Conservation (phyloP, 306 rosid genomes). For the Sesbania bispinosa region DNA sequence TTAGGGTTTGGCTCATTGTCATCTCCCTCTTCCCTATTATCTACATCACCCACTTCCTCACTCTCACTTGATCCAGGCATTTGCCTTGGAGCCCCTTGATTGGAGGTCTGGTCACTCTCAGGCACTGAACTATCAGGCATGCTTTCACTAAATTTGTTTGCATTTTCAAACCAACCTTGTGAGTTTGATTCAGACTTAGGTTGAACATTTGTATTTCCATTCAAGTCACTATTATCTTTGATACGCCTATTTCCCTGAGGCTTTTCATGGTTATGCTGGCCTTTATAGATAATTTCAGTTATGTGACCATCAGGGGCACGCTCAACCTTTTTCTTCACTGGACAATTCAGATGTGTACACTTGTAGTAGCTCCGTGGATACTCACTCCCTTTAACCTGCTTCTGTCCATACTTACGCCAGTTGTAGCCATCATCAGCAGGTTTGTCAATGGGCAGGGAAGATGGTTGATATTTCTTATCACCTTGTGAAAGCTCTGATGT, state of each 20-base stretch:
- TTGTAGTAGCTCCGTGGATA: conserved; percentile 95
- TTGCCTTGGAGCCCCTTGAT: conserved; percentile 41
- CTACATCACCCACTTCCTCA: conserved; percentile 59
- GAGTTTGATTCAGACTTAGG: conserved; percentile 53
- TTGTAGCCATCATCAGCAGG: conserved; percentile 90
- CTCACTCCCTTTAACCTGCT: conserved; percentile 96
- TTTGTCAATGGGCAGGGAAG: conserved; percentile 50
- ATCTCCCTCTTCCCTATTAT: conserved; percentile 56
- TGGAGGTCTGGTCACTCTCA: conserved; percentile 42
- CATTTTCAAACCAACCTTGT: conserved; percentile 52
- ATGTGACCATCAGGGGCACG: conserved; percentile 84
- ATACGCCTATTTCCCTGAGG: conserved; percentile 70
- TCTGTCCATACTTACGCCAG: conserved; percentile 99
- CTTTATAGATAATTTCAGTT: conserved; percentile 92
- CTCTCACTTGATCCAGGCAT: conserved; percentile 60
- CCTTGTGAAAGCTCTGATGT: conserved; percentile 43
- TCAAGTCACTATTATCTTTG: conserved; percentile 60
- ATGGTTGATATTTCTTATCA: conserved; percentile 62
- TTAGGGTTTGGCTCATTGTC: conserved; percentile 71
- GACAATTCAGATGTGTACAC: conserved; percentile 86
- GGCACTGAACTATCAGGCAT: conserved; percentile 35
- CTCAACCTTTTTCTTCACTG: conserved; percentile 92
- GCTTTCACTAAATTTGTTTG: conserved; percentile 44
- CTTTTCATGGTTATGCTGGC: conserved; percentile 86
- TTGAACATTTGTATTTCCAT: conserved; percentile 48